Evolutionary conservation across 257 asterid genomes (phyloP).

Genomic region (Lantana camara): DNA sequence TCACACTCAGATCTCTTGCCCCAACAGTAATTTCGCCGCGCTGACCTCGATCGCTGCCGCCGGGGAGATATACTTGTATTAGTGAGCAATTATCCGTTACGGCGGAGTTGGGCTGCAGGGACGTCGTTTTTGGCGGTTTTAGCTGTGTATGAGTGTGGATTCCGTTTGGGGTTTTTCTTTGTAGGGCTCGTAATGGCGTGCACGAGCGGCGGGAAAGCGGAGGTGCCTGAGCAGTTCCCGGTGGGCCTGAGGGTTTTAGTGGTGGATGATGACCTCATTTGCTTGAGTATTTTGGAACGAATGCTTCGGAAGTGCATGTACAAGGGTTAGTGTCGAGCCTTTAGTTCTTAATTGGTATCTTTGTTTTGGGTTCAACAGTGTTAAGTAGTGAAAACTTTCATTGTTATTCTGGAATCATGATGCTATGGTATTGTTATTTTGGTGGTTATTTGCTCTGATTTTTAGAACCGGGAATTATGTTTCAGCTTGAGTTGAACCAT

Average conservation of each 20-base stretch:
- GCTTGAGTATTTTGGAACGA: conserved; percentile 66
- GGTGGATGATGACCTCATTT: conserved; percentile 72
- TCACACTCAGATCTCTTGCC: conserved; percentile 26
- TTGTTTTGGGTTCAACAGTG: neutral
- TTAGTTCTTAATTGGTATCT: neutral
- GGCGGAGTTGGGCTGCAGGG: conserved; percentile 2
- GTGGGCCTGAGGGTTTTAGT: conserved; percentile 75
- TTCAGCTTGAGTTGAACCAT: neutral
- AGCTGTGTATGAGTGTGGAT: neutral
- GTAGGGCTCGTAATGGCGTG: conserved; percentile 36
- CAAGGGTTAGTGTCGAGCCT: conserved; percentile 39
- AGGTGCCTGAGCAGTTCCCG: conserved; percentile 69
- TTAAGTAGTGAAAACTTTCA: neutral
- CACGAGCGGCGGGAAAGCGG: conserved; percentile 34
- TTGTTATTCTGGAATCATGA: neutral
- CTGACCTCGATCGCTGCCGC: neutral
- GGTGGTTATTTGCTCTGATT: conserved; percentile 1
- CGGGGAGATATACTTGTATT: neutral
- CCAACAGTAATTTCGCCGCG: neutral
- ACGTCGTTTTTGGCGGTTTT: conserved; percentile 6
- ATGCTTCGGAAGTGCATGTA: conserved; percentile 83
- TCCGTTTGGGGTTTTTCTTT: conserved; percentile 17
- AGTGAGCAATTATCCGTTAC: neutral
- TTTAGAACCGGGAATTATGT: neutral
- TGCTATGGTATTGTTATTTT: neutral